Evolutionary conservation across 2,329 filamentous ascomycete species (phyloP), one percentile per base, ranked within the genome.

Genomic region (Fusarium continuum): DNA sequence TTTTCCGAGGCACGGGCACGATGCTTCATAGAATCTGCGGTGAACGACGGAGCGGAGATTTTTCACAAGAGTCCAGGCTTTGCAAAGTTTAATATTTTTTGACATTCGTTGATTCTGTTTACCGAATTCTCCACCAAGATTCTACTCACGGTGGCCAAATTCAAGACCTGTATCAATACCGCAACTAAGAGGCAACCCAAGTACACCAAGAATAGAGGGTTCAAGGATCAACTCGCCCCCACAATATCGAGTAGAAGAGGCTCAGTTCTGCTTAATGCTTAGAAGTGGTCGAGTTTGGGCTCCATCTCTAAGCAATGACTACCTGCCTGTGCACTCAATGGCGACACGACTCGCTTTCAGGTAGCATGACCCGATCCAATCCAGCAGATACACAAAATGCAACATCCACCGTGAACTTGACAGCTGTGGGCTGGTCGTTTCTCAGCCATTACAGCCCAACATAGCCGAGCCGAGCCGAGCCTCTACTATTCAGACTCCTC

Each of bases 331-430:
- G 56, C 58, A 47, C 31, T 52, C 44, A 23, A 44, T 25, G 34
- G 62, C 63, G 62, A 63, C 57, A 63, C 56, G 62, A 63, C 57
- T 66, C 56, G 61, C 56, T 62, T 65, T 46, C 32, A 65, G 36
- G 20, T 38, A 39, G 46, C 23, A 45, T 44, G 32, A 4, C n/a
- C 23, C 34, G 20, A 20, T 39, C 43, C 60, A 64, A 64, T 62
- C 49, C 61, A 56, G 32, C 41, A 65, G 48, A 64, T 55, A 62
- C 55, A 65, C 61, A 65, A 31, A 34, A 39, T 22, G 45, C 8
- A 8, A 39, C 40, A 61, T 36, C 52, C 31, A 60, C 54, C 55
- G 55, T 64, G 61, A 61, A 56, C 25, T 44, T 44, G 26, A 17
- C 20, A 26, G n/a, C 16, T 47, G 34, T 20, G 23, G 10, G 23